Evolutionary conservation across 768 basidiomycete genomes (phyloP), one percentile per base, ranked within the genome.

Genomic region (Hygrophorus russula): DNA sequence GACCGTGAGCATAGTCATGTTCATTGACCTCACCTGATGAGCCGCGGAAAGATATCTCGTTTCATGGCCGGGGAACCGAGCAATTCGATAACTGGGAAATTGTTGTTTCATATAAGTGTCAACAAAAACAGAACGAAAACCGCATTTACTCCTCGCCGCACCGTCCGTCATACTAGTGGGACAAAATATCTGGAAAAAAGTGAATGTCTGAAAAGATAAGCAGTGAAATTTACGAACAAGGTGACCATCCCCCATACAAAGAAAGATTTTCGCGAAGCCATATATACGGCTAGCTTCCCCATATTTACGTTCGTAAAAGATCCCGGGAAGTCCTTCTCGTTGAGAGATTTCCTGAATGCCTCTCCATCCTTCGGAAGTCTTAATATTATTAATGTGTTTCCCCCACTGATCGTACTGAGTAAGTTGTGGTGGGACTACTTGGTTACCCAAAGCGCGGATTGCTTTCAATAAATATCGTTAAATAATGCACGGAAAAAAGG

Each of bases 161-260:
- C 85, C 85, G 55, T 89, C 85, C 0, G 82, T 81, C 86, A 89
- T 88, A 30, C 76, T 76, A 44, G 84, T 58, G 1, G 86, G 86
- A 45, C 84, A 88, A 46, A 78, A 73, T 7, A 80, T 67, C 77
- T 82, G 30, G 11, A 27, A 32, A 42, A 18, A 31, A 44, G 15
- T 38, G 18, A 29, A 45, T 18, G 14, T 32, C 18, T 18, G 38
- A 2, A 24, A 24, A 28, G 32, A 24, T 37, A 28, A 24, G 24
- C 24, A 14, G 24, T 24, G 33, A 13, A 27, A 20, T 3, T 31
- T 13, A 59, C 68, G 24, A 40, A 80, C 80, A 58, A 73, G 74
- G 53, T 81, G 76, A 18, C 68, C 66, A 56, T 86, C 83, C 5
- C 76, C 81, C 7, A 66, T 67, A 58, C 78, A 70, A 20, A 88